Evolutionary conservation across 768 basidiomycete genomes (phyloP).

Genomic region (Suillus alpinus): DNA sequence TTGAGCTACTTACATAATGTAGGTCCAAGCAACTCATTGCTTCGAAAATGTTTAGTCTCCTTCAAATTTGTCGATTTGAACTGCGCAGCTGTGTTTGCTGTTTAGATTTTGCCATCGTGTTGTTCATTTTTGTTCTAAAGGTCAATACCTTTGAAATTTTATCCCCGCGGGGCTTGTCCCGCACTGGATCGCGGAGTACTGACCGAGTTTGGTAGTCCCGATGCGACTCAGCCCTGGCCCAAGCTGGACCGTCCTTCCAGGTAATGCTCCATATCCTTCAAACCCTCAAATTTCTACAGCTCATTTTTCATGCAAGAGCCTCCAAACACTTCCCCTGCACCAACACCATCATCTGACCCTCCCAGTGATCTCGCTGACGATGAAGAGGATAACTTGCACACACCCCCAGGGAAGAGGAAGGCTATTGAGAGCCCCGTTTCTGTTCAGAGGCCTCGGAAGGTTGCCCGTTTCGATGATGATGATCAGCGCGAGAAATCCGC

Average conservation of each 20-base stretch:
- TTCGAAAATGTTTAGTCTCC: conserved; percentile 1
- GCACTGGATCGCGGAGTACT: neutral
- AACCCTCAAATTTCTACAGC: neutral
- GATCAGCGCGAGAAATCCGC: neutral
- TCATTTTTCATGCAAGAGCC: conserved; percentile 15
- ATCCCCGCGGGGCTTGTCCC: neutral
- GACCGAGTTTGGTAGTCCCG: neutral
- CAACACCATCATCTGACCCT: conserved; percentile 13
- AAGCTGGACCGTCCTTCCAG: conserved; percentile 25
- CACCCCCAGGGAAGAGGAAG: conserved; percentile 27
- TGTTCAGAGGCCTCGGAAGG: conserved; percentile 15
- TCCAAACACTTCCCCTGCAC: conserved; percentile 18
- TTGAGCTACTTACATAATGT: neutral
- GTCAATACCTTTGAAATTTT: neutral
- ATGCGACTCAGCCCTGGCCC: conserved; percentile 20
- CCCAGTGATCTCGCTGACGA: conserved; percentile 20
- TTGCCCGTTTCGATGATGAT: conserved; percentile 16
- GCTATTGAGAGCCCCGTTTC: conserved; percentile 13
- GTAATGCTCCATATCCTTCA: conserved; percentile 8
- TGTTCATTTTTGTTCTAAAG: neutral
- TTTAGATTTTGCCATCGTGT: neutral
- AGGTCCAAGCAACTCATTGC: neutral
- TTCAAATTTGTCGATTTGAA: neutral
- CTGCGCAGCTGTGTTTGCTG: neutral
- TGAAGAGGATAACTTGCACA: conserved; percentile 12